Conservation (phyloP, 2,329 filamentous ascomycete species). For the Colletotrichum sp. region DNA sequence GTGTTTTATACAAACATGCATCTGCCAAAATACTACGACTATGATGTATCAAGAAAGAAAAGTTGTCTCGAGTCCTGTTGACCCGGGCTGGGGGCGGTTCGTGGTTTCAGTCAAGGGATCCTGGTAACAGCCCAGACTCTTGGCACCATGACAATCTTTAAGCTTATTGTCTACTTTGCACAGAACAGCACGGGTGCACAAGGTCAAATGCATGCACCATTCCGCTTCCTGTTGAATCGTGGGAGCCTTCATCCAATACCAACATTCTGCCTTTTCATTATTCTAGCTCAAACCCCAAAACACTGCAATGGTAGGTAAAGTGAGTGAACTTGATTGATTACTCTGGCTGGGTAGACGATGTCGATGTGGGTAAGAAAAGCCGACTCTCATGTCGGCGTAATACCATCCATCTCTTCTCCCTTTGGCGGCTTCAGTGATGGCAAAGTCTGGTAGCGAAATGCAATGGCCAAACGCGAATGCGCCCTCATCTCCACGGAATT, state of each 20-base stretch:
- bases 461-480: conserved; percentile 5
- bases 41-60: not conserved
- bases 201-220: not conserved
- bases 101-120: not conserved
- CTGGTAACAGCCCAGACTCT: not conserved
- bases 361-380: not conserved
- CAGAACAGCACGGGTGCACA: not conserved
- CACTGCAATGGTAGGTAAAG: not conserved
- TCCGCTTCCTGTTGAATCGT: not conserved
- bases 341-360: not conserved
- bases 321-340: not conserved
- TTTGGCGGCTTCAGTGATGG: no score
- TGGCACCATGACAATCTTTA: not conserved
- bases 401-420: not conserved
- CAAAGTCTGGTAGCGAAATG: not conserved
- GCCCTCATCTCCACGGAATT: not conserved
- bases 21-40: not conserved
- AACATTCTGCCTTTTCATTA: not conserved
- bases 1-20: not conserved
- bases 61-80: not conserved
- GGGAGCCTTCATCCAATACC: not conserved
- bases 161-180: not conserved
- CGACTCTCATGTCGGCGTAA: not conserved
- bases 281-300: not conserved
- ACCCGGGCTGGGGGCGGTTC: not conserved